A percentile compares a stretch with the other conserved stretches of the same genome.
These are phyloP conservation scores for Seiridium unicorne DNA, from an alignment of 2,329 filamentous ascomycete species.

Conservation along the genomic window DNA sequence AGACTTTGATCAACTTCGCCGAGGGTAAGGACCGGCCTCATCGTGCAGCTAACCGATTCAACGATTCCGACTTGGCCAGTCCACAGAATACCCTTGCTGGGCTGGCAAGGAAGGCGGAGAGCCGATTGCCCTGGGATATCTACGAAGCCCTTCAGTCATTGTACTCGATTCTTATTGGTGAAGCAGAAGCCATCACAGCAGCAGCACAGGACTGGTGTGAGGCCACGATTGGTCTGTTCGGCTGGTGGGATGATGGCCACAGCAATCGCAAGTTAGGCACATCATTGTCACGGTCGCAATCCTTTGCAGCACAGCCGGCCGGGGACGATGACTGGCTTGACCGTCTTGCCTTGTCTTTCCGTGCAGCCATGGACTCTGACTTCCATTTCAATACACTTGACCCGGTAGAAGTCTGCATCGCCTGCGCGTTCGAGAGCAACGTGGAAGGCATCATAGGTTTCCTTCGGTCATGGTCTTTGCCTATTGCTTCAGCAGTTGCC, in stretches of 20 bases:
- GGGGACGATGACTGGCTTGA: constrained; percentile 70
- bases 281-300: constrained; percentile 33
- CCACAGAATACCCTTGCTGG: constrained; percentile 55
- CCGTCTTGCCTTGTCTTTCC: constrained; percentile 70
- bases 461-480: constrained; percentile 76
- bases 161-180: constrained; percentile 78
- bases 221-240: constrained; percentile 76
- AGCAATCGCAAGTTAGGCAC: constrained; percentile 34
- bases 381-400: constrained; percentile 77
- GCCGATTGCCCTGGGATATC: constrained; percentile 83
- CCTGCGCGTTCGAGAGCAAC: constrained; percentile 80
- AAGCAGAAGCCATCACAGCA: constrained; percentile 71
- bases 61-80: constrained; percentile 28
- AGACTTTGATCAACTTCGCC: constrained; percentile 73
- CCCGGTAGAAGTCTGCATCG: constrained; percentile 76
- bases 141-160: constrained; percentile 81
- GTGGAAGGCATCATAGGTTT: constrained; percentile 73
- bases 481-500: constrained; percentile 72
- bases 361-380: constrained; percentile 65
- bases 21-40: constrained; percentile 63
- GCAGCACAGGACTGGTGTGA: constrained; percentile 90
- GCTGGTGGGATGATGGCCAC: constrained; percentile 87
- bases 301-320: constrained; percentile 30
- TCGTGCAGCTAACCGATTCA: constrained; percentile 26
- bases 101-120: constrained; percentile 74